A percentile compares a stretch with the other conserved stretches of the same genome.
Evolutionary conservation across 2,329 filamentous ascomycete genomes (phyloP).

Genomic region (Sporothrix inflata): DNA sequence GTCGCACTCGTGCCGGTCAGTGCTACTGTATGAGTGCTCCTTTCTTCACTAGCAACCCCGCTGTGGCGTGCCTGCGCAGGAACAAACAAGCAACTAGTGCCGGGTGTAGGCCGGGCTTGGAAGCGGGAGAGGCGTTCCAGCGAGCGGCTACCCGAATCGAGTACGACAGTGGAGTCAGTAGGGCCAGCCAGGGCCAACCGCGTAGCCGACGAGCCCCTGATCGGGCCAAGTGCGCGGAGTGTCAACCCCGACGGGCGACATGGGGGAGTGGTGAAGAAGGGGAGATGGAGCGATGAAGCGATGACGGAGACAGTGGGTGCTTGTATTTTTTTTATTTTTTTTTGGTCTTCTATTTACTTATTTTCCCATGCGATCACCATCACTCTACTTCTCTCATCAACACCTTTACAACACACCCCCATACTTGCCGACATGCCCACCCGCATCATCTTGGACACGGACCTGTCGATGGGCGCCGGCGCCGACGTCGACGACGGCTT

Average conservation of each 20-base stretch:
- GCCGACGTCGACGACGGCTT: constrained; percentile 23
- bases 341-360: not conserved
- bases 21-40: not conserved
- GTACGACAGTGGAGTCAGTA: not conserved
- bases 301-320: not conserved
- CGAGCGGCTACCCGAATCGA: not conserved
- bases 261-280: not conserved
- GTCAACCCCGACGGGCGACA: not conserved
- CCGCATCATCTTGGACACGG: constrained; percentile 22
- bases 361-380: not conserved
- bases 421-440: constrained; percentile 1
- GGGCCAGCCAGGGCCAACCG: not conserved
- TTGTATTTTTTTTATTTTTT: not conserved
- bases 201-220: not conserved
- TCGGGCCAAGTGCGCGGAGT: not conserved
- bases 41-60: no score
- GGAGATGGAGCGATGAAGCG: not conserved
- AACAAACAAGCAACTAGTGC: not conserved
- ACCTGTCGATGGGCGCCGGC: constrained; percentile 22
- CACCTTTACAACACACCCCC: not conserved
- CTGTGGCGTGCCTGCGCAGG: no score
- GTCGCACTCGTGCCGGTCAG: not conserved
- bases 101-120: not conserved
- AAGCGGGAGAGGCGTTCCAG: not conserved
- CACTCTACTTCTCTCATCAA: not conserved